Conservation (phyloP, 2,329 filamentous ascomycete genomes). For the Ophiocordyceps camponoti-floridani region DNA sequence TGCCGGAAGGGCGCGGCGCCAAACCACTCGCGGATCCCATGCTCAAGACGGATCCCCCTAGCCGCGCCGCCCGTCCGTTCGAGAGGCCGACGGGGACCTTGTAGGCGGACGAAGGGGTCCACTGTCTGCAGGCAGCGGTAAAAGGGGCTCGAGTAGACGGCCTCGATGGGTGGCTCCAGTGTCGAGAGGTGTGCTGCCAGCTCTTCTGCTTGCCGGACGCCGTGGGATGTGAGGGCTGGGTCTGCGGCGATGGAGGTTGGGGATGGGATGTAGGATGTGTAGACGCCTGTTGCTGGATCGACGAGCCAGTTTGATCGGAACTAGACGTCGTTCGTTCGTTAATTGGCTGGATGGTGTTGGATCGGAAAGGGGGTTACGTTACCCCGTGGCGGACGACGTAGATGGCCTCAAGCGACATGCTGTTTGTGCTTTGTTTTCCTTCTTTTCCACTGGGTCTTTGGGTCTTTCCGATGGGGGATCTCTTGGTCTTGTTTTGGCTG, state of each 20-base stretch:
- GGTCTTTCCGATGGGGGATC: too few species aligned
- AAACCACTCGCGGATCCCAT: constrained; percentile 70
- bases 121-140: constrained; percentile 81
- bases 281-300: constrained; percentile 61
- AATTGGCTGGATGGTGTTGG: too few species aligned
- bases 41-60: constrained; percentile 32
- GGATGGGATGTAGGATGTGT: constrained; percentile 53
- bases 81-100: constrained; percentile 4
- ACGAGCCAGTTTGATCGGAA: constrained; percentile 86
- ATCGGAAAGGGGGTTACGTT: too few species aligned
- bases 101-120: constrained; percentile 42
- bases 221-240: constrained; percentile 72
- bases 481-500: too few species aligned
- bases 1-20: constrained; percentile 74
- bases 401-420: constrained; percentile 53
- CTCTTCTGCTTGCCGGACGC: constrained; percentile 66
- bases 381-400: constrained; percentile 63
- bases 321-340: too few species aligned
- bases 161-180: constrained; percentile 49
- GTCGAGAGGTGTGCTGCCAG: constrained; percentile 47
- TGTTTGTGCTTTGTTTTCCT: background rate
- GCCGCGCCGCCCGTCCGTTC: constrained; percentile 1
- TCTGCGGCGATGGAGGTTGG: constrained; percentile 82
- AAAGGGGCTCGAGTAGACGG: constrained; percentile 71
- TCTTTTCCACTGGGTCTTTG: too few species aligned